phyloP scores from a whole-genome alignment of 352 stramenopile genomes.

The Phytophthora tentaculata region DNA sequence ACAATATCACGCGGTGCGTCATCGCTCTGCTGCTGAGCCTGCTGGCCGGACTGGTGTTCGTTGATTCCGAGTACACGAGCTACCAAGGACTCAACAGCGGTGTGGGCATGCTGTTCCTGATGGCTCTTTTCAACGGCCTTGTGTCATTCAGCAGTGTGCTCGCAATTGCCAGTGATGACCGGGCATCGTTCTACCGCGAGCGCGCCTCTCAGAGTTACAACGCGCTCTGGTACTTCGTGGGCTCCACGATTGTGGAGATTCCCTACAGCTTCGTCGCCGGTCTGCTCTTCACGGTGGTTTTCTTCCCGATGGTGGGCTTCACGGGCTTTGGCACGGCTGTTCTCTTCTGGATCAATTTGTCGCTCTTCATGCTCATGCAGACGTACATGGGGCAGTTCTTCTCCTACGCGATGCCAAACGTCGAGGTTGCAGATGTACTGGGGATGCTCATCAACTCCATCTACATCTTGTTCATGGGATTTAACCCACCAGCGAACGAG shows the following conservation, averaged over 20 bases:
- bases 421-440: constrained; percentile 36
- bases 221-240: constrained; percentile 67
- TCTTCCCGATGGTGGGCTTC: constrained; percentile 57
- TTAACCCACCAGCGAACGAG: constrained; percentile 48
- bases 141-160: constrained; percentile 71
- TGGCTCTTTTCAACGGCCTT: constrained; percentile 78
- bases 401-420: constrained; percentile 39
- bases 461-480: constrained; percentile 60
- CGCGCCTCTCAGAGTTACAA: constrained; percentile 86
- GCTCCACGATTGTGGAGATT: constrained; percentile 63
- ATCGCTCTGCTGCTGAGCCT: constrained; percentile 55
- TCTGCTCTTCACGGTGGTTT: constrained; percentile 49
- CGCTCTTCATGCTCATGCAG: constrained; percentile 47
- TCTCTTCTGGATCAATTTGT: constrained; percentile 53
- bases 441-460: constrained; percentile 51
- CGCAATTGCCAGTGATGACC: constrained; percentile 71
- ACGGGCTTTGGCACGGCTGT: constrained; percentile 37
- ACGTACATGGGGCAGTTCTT: constrained; percentile 54
- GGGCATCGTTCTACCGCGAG: constrained; percentile 77
- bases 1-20: constrained; percentile 78
- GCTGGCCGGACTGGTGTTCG: too few species aligned
- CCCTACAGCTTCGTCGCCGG: constrained; percentile 49
- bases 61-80: too few species aligned
- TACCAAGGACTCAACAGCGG: too few species aligned
- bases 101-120: not conserved